Base-by-base conservation (phyloP, 306 rosid species). In the Spatholobus suberectus region DNA sequence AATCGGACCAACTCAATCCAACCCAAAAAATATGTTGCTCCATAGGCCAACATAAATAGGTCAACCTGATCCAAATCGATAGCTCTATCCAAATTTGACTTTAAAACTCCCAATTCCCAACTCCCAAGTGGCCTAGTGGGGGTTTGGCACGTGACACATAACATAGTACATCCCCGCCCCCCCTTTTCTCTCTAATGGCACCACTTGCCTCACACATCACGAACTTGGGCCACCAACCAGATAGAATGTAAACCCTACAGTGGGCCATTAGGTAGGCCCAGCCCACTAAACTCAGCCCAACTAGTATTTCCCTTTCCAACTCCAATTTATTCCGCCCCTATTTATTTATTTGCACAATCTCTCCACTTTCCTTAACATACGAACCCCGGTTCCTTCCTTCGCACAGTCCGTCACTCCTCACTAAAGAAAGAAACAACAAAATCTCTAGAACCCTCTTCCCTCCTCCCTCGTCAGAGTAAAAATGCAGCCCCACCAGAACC, bases 401-500 rank as follows among this genome's bases (percentile, higher is more conserved):
- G n/a, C 62, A 23, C 78, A 51, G 3, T 35, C 70, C 61, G 37
- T 24, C 14, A 41, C 78, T 51, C 46, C 29, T 1, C 41, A 51
- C 57, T n/a, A 4, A 49, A n/a, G 26, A 5, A 12, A 78, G 49
- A 46, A 37, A 21, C 29, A 55, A 61, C 13, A 24, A 21, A 29
- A 13, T 46, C 82, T 84, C 77, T 73, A 40, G 82, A 82, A 82
- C 55, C 5, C 77, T 76, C 86, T n/a, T n/a, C n/a, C n/a, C n/a
- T n/a, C n/a, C n/a, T n/a, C n/a, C n/a, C n/a, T n/a, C 46, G 1
- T 1, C 79, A 91, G 12, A 75, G 43, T 29, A 46, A 83, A 88
- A 24, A 88, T 87, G 86, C 90, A 89, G 69, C 86, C 71, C 5
- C 78, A 65, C 3, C 89, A 85, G 3, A 82, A 89, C 23, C 89